These are phyloP conservation scores for Penicillium sp. DNA, from an alignment of 2,329 filamentous ascomycete species.

Conservation along the genomic window DNA sequence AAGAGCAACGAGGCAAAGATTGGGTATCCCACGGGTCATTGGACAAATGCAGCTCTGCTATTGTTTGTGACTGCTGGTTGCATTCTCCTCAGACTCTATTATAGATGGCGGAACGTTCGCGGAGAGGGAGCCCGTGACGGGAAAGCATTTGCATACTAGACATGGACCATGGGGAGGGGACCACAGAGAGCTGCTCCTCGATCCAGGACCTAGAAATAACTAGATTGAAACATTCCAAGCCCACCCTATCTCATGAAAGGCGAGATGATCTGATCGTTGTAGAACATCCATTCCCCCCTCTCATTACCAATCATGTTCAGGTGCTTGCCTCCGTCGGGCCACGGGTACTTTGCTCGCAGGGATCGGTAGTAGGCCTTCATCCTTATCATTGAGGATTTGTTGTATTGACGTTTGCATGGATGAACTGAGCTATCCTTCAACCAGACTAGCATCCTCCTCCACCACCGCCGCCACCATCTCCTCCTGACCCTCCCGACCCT, in stretches of 20 bases:
- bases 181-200: neutral
- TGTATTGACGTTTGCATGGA: no score
- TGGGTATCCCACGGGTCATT: slow-evolving; percentile 72
- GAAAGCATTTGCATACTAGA: slow-evolving; percentile 31
- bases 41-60: slow-evolving; percentile 63
- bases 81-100: slow-evolving; percentile 57
- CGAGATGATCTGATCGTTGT: no score
- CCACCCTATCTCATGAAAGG: no score
- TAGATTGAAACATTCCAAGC: no score
- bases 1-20: slow-evolving; percentile 59
- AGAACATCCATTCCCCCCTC: no score
- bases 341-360: no score
- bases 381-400: no score
- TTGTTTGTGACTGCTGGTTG: slow-evolving; percentile 60
- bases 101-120: slow-evolving; percentile 50
- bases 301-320: no score
- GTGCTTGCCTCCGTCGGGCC: no score
- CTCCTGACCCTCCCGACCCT: neutral
- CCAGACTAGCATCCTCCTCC: no score
- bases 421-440: neutral
- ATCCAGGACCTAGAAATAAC: no score
- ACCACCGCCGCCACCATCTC: slow-evolving; percentile 2
- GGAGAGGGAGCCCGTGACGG: slow-evolving; percentile 18
- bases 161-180: neutral
- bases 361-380: no score